Conservation (phyloP, 768 basidiomycete genomes). For the Hebeloma cylindrosporum region DNA sequence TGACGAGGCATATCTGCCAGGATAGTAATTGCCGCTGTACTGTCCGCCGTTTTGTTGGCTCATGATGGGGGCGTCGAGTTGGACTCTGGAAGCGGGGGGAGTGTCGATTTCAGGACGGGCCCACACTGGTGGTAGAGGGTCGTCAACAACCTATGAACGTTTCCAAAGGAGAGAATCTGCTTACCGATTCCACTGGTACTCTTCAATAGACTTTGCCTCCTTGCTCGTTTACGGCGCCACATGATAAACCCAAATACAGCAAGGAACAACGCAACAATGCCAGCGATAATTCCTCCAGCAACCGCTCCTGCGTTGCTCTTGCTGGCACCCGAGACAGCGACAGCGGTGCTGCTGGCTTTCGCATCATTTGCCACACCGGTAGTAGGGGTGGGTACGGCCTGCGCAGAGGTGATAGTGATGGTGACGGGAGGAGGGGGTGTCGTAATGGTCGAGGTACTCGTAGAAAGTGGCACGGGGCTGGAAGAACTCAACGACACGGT, state of each 20-base stretch:
- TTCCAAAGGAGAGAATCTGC: too few relatives aligned
- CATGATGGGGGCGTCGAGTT: too few relatives aligned
- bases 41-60: too few relatives aligned
- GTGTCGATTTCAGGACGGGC: too few relatives aligned
- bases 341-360: slow-evolving; percentile 4
- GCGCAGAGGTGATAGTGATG: slow-evolving; percentile 4
- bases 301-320: slow-evolving; percentile 10
- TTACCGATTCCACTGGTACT: too few relatives aligned
- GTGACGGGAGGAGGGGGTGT: slow-evolving; percentile 1
- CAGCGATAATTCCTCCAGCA: slow-evolving; percentile 9
- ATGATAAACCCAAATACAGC: slow-evolving; percentile 9
- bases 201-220: too few relatives aligned
- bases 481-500: not conserved
- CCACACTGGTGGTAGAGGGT: too few relatives aligned
- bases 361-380: not conserved
- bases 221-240: slow-evolving; percentile 7
- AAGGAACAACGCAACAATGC: not conserved
- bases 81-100: too few relatives aligned
- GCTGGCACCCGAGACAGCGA: slow-evolving; percentile 4
- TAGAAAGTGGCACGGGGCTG: not conserved
- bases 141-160: too few relatives aligned
- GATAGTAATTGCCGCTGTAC: too few relatives aligned
- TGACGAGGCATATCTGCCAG: too few relatives aligned
- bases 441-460: not conserved
- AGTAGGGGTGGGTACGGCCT: not conserved